A percentile compares a stretch with the other conserved stretches of the same genome.
phyloP scores from a whole-genome alignment of 768 basidiomycete species.

The Psilocybe azurescens region DNA sequence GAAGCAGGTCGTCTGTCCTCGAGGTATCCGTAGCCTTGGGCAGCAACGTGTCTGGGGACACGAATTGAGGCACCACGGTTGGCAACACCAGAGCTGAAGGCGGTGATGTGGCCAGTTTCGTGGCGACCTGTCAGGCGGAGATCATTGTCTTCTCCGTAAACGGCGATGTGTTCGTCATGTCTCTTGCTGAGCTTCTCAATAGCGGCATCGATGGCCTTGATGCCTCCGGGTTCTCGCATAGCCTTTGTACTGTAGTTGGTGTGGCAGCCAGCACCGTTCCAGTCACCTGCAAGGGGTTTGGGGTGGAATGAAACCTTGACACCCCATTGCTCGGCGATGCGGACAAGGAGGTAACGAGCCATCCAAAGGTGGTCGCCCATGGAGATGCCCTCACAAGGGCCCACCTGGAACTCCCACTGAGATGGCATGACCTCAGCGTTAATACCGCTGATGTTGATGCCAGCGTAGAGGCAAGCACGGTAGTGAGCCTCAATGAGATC shows the following conservation, averaged over 20 bases:
- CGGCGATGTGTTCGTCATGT: conserved; percentile 95
- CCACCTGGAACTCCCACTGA: conserved; percentile 99
- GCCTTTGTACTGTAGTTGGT: conserved; percentile 95
- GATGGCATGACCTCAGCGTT: conserved; percentile 99
- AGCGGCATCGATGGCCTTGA: conserved; percentile 89
- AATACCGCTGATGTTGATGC: conserved; percentile 98
- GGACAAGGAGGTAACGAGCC: conserved; percentile 94
- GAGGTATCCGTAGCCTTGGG: conserved; percentile 93
- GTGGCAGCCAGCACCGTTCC: conserved; percentile 99
- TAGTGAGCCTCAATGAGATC: conserved; percentile 99
- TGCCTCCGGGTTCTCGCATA: conserved; percentile 95
- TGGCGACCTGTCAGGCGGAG: conserved; percentile 94
- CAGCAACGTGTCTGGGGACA: conserved; percentile 91
- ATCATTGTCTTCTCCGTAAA: conserved; percentile 98
- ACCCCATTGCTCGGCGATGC: conserved; percentile 97
- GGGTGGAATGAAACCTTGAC: conserved; percentile 99
- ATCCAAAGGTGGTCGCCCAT: conserved; percentile 99
- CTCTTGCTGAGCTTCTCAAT: conserved; percentile 92
- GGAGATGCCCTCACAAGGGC: conserved; percentile 95
- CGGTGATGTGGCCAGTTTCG: conserved; percentile 94
- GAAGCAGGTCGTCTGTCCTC: conserved; percentile 98
- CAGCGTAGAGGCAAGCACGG: conserved; percentile 93
- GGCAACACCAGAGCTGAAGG: conserved; percentile 94
- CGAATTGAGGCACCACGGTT: conserved; percentile 98
- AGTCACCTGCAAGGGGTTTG: conserved; percentile 95